Base-by-base conservation (phyloP, 768 basidiomycete species). In the Lactarius psammicola region DNA sequence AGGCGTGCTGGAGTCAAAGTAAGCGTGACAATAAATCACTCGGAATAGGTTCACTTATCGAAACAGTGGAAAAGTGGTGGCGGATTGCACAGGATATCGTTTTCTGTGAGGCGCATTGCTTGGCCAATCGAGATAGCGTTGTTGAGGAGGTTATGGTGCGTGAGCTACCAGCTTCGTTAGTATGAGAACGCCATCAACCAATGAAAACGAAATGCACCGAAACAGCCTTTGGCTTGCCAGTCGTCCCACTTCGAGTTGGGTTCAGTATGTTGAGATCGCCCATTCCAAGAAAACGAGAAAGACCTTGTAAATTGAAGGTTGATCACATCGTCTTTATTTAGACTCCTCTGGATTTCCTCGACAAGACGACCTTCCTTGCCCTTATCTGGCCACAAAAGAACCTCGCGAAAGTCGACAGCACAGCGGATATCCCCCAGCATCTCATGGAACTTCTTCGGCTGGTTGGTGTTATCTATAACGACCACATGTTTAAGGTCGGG, bases 31-130 rank as follows among this genome's bases (percentile, higher is more conserved):
- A 8, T 6, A 36, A n/a, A 49, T 15, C 23, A 56, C 49, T 9
- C 20, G 8, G 26, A 8, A 66, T 55, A 53, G 49, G 2, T 49
- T 36, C 38, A 90, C 90, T 88, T 77, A 90, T 92, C 92, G 83
- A 93, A 93, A 73, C 92, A 94, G 74, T 94, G 92, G 74, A 93
- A 94, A 1, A 93, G 76, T 0, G 92, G 92, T 2, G 92, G 92
- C 1, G 86, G 86, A 68, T 94, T 93, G 80, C 92, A 92, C 4
- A 93, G 75, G 28, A 90, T 75, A 68, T 94, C 92, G 10, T 81
- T 73, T 30, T 84, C 77, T 0, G 86, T 82, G 51, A 94, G 77
- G 60, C 76, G 75, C 92, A 94, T 93, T 70, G 84, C 85, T 20
- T 82, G 82, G 20, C 84, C 90, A 44, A 88, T 90, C 30, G 81